A percentile compares a stretch with the other conserved stretches of the same genome.
Evolutionary conservation across 768 basidiomycete species (phyloP).

Genomic region (Tylopilus rubrobrunneus): DNA sequence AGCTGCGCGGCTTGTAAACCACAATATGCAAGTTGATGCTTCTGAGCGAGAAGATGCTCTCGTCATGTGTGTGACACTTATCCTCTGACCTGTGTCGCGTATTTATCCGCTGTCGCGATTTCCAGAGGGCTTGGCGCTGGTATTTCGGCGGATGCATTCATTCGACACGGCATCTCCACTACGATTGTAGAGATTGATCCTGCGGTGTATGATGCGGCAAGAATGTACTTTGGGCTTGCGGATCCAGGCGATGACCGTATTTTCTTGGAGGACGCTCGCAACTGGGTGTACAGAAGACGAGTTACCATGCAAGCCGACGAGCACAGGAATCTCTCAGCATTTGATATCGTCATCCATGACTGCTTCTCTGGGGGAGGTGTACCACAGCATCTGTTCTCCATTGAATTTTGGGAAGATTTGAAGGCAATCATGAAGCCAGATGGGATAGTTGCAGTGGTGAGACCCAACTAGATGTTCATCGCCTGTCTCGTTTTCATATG

Average conservation of each 20-base stretch:
- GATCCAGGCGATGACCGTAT: slow-evolving; percentile 56
- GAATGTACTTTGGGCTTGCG: slow-evolving; percentile 74
- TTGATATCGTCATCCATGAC: slow-evolving; percentile 81
- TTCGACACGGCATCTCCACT: slow-evolving; percentile 61
- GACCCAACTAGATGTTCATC: slow-evolving; percentile 23
- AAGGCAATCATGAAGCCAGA: slow-evolving; percentile 59
- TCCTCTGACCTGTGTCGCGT: slow-evolving; percentile 6
- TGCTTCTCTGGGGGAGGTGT: slow-evolving; percentile 95
- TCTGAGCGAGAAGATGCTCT: slow-evolving; percentile 50
- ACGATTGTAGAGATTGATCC: slow-evolving; percentile 95
- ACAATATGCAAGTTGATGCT: slow-evolving; percentile 37
- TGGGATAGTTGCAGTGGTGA: slow-evolving; percentile 78
- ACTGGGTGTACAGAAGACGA: slow-evolving; percentile 53
- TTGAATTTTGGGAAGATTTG: slow-evolving; percentile 78
- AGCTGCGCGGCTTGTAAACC: slow-evolving; percentile 66
- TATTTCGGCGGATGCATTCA: slow-evolving; percentile 72
- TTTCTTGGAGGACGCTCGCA: slow-evolving; percentile 74
- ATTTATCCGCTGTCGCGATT: background rate
- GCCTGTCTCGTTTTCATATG: background rate
- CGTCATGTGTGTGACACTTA: slow-evolving; percentile 55
- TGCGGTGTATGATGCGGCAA: slow-evolving; percentile 80
- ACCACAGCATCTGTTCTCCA: slow-evolving; percentile 78
- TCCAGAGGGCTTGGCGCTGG: slow-evolving; percentile 85
- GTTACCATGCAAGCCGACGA: slow-evolving; percentile 23
- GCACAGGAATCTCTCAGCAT: slow-evolving; percentile 25